Percentiles rank a stretch among this genome's conserved stretches.
Evolutionary conservation across 148 eudicot species (phyloP).

Genomic region (Silene uniflora): DNA sequence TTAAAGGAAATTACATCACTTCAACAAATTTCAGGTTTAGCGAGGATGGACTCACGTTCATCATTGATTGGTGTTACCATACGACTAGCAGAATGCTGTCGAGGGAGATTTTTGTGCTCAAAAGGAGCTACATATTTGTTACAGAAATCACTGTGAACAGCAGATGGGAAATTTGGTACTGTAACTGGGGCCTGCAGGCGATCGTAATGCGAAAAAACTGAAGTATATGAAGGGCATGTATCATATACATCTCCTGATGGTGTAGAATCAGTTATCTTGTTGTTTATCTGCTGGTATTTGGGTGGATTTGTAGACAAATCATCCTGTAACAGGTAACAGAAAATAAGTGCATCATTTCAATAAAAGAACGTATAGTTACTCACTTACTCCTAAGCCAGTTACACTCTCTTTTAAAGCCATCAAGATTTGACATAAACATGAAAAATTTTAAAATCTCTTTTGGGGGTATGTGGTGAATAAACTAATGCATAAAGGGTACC

Average conservation of each 20-base stretch:
- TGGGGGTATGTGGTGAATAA: no score
- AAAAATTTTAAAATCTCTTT: no score
- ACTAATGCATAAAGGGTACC: no score
- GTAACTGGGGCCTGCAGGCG: constrained; percentile 26
- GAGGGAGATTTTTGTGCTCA: constrained; percentile 30
- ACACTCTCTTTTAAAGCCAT: no score
- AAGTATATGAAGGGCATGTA: constrained; percentile 34
- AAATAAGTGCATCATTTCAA: background rate
- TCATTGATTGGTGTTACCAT: constrained; percentile 33
- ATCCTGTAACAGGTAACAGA: constrained; percentile 30
- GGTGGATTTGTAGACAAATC: constrained; percentile 27
- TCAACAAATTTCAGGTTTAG: constrained; percentile 33
- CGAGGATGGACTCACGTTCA: constrained; percentile 27
- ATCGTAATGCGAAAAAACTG: constrained; percentile 33
- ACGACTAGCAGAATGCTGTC: constrained; percentile 28
- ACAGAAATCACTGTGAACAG: constrained; percentile 29
- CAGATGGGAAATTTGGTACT: constrained; percentile 26
- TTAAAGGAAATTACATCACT: constrained; percentile 30
- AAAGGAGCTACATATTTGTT: constrained; percentile 31
- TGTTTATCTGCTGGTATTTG: constrained; percentile 27
- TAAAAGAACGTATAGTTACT: background rate
- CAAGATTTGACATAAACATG: no score
- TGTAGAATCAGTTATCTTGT: constrained; percentile 31
- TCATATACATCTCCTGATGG: constrained; percentile 28
- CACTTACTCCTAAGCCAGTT: background rate